Conservation (phyloP, 2,329 filamentous ascomycete genomes). For the Fusarium albidum region DNA sequence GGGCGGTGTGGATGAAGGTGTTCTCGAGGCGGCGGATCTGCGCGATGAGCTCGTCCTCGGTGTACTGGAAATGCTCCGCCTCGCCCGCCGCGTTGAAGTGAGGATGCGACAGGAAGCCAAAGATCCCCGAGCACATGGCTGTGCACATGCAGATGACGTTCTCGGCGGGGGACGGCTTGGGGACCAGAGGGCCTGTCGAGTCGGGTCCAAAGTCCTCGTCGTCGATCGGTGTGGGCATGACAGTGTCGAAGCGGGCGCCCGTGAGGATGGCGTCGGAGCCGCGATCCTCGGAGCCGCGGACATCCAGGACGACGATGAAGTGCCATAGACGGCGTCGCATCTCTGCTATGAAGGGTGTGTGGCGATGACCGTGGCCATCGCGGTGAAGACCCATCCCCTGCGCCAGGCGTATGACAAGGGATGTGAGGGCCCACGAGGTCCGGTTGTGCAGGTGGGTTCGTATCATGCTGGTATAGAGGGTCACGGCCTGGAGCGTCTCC, state of each 20-base stretch:
- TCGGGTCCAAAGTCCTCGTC: slow-evolving; percentile 58
- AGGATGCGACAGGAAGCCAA: slow-evolving; percentile 49
- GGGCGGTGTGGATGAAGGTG: slow-evolving; percentile 48
- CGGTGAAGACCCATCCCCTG: slow-evolving; percentile 54
- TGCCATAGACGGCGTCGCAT: slow-evolving; percentile 69
- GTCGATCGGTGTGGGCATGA: slow-evolving; percentile 60
- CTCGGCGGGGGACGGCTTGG: slow-evolving; percentile 50
- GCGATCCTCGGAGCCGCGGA: slow-evolving; percentile 61
- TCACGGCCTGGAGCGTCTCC: slow-evolving; percentile 51
- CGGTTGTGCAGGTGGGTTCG: slow-evolving; percentile 48
- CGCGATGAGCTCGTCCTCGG: slow-evolving; percentile 51
- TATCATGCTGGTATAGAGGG: slow-evolving; percentile 52
- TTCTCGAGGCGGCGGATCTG: slow-evolving; percentile 50
- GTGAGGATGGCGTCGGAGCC: slow-evolving; percentile 57
- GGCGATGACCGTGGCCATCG: slow-evolving; percentile 48
- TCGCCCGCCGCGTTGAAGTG: slow-evolving; percentile 34
- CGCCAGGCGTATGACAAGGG: slow-evolving; percentile 52
- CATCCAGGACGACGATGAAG: slow-evolving; percentile 69
- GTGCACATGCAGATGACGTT: slow-evolving; percentile 52
- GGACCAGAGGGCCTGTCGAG: slow-evolving; percentile 43
- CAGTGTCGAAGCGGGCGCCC: slow-evolving; percentile 54
- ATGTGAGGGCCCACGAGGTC: slow-evolving; percentile 52
- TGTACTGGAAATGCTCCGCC: slow-evolving; percentile 32
- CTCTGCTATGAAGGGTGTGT: slow-evolving; percentile 62
- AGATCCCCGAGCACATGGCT: slow-evolving; percentile 50